Evolutionary conservation across 2,329 filamentous ascomycete genomes (phyloP).

Genomic region (Lachnellula hyalina): DNA sequence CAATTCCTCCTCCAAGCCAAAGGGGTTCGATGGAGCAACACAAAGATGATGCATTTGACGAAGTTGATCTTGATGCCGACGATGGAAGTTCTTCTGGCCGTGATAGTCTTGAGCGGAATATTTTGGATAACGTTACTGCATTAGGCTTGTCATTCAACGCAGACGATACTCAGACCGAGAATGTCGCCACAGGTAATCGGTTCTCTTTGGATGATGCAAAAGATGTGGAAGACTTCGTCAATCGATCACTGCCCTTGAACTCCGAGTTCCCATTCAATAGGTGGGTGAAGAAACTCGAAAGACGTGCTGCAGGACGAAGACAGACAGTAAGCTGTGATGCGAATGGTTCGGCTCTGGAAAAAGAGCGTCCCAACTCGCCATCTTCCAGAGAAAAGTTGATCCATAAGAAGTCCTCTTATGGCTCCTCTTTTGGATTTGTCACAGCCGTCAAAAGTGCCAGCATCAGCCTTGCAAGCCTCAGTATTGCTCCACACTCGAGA

Average conservation of each 20-base stretch:
- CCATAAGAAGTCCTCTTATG: conserved; percentile 59
- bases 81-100: conserved; percentile 25
- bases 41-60: conserved; percentile 31
- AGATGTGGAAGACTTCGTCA: conserved; percentile 16
- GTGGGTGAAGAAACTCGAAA: conserved; percentile 68
- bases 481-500: conserved; percentile 58
- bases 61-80: conserved; percentile 29
- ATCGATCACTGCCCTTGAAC: conserved; percentile 11
- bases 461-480: conserved; percentile 69
- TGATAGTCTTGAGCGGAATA: conserved; percentile 31
- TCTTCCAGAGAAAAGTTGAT: conserved; percentile 33
- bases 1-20: conserved; percentile 27
- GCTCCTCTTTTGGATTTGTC: conserved; percentile 73
- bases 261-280: conserved; percentile 53
- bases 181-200: conserved; percentile 5
- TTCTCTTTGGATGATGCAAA: conserved; percentile 27
- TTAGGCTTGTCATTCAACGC: conserved; percentile 36
- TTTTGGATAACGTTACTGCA: conserved; percentile 38
- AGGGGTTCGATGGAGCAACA: conserved; percentile 11
- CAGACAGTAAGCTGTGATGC: conserved; percentile 33
- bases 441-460: conserved; percentile 77
- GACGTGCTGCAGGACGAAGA: conserved; percentile 44
- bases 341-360: conserved; percentile 16
- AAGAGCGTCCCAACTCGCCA: conserved; percentile 29
- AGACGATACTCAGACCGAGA: conserved; percentile 23